Base-by-base conservation (phyloP, 2,329 filamentous ascomycete species). In the Pseudopyrenochaeta lycopersici region DNA sequence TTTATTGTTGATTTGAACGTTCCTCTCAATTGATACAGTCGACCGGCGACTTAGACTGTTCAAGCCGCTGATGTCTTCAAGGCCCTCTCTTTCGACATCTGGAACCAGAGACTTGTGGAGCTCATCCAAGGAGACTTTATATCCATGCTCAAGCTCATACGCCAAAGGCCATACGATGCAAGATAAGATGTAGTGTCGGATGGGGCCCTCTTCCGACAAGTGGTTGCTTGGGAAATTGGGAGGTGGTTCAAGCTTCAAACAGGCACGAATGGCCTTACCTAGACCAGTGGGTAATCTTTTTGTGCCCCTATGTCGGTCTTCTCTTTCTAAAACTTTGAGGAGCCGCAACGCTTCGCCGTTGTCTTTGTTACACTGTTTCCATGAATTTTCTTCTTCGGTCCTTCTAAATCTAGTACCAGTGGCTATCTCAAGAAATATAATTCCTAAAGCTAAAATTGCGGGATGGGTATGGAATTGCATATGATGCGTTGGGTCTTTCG, bases 101-200 rank as follows among this genome's bases (percentile, higher is more conserved):
- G 42, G 42, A 11, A 45, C 12, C 20, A 33, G 21, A 7, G 42
- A n/a, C 20, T 21, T 45, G 30, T 45, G 42, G 7, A 45, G 42
- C 14, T 35, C 30, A 4, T 45, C 30, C 11, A 45, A 29, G 6
- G 18, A 27, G 7, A 45, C 30, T 35, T 36, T 36, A 6, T 45
- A 36, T 23, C 42, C 42, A 18, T 45, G 14, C 30, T 45, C n/a
- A 17, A 45, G 31, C 31, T 45, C 42, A 23, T 23, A 9, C 27
- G 31, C 42, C 21, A 45, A 27, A 15, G 42, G 42, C 5, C 20
- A 11, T 17, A 45, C 42, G 6, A 45, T 45, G 21, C 42, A 35
- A 23, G 18, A 36, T 17, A 45, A 17, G 18, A 45, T 45, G 6
- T 45, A 45, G 31, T 45, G 42, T 45, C 42, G 29, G 23, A 45